Percentiles rank a stretch among this genome's conserved stretches.
These are phyloP conservation scores for Marchantia paleacea DNA, from an alignment of 225 moss, liverwort and hornwort species.

Conservation along the genomic window DNA sequence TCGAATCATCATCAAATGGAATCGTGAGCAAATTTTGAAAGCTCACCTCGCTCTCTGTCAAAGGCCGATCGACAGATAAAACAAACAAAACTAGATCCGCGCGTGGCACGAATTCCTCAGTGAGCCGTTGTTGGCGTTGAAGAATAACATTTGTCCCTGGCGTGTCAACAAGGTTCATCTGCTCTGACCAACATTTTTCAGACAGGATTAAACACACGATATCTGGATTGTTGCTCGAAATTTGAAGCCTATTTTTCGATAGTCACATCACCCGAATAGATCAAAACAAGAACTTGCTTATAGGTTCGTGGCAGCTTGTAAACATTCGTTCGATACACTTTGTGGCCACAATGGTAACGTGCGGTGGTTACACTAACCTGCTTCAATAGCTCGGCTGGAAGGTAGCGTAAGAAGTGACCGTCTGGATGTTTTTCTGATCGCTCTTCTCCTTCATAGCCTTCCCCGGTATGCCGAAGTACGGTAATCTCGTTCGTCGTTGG, in stretches of 20 bases:
- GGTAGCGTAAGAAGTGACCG: slow-evolving; percentile 87
- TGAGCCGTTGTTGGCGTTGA: slow-evolving; percentile 96
- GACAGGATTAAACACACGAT: neutral
- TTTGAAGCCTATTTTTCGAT: neutral
- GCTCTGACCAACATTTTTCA: slow-evolving; percentile 68
- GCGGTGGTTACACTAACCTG: slow-evolving; percentile 60
- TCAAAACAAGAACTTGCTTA: too few species aligned
- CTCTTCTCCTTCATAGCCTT: slow-evolving; percentile 66
- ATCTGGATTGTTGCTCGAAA: neutral
- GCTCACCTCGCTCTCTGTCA: slow-evolving; percentile 95
- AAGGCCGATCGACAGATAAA: slow-evolving; percentile 83
- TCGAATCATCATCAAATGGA: neutral
- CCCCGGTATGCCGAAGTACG: slow-evolving; percentile 71
- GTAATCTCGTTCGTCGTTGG: slow-evolving; percentile 98
- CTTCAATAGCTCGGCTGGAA: slow-evolving; percentile 77
- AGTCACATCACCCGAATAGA: too few species aligned
- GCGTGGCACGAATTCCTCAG: slow-evolving; percentile 94
- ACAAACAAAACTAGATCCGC: slow-evolving; percentile 97
- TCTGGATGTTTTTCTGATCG: slow-evolving; percentile 87
- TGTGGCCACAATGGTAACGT: neutral
- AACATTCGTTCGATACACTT: too few species aligned
- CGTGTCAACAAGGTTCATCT: slow-evolving; percentile 99
- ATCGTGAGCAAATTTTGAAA: neutral
- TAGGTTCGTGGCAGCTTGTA: too few species aligned
- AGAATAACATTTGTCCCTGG: slow-evolving; percentile 99